Evolutionary conservation across 257 asterid genomes (phyloP), one percentile per base, ranked within the genome.

Genomic region (Solanum chilense): DNA sequence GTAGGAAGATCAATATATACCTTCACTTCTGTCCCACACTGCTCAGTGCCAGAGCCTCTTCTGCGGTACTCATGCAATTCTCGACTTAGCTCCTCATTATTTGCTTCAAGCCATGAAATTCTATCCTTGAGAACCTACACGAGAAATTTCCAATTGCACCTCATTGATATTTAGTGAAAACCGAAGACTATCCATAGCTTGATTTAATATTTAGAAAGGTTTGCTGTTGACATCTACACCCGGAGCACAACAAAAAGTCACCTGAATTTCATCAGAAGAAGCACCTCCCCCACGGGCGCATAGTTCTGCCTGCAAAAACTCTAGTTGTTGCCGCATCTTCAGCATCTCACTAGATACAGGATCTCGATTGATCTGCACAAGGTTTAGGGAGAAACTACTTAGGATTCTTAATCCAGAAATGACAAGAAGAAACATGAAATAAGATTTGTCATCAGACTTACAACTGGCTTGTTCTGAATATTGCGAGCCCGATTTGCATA

Each of bases 401-500:
- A 35, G n/a, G 35, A 58, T 89, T 86, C 56, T 58, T 42, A 33
- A 74, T 85, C 69, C 74, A 75, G 81, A 90, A 85, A 44, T 58
- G 86, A 66, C 52, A 86, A 25, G 83, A 37, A 70, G 83, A 76
- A 83, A 21, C 82, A 64, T 52, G 81, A 49, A 85, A 64, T 84
- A 85, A 12, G 39, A 71, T 60, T 45, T 69, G 27, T 68, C 25
- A 64, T 27, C 75, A 21, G 84, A 91, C 98, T 94, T 92, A 97
- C 99, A 87, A 96, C 94, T 85, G 99, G 99, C 92, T 97, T 97
- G 92, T 97, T 97, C 93, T 93, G 99, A 89, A 97, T 97, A 92
- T 97, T 97, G 83, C 99, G 96, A 88, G 99, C 99, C 69, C 99
- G 99, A 88, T 97, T 97, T 56, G 99, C 99, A 89, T 97, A 97